A percentile compares a stretch with the other conserved stretches of the same genome.
Conservation (phyloP, 2,329 filamentous ascomycete species). For the Dothideomycetidae sp. region DNA sequence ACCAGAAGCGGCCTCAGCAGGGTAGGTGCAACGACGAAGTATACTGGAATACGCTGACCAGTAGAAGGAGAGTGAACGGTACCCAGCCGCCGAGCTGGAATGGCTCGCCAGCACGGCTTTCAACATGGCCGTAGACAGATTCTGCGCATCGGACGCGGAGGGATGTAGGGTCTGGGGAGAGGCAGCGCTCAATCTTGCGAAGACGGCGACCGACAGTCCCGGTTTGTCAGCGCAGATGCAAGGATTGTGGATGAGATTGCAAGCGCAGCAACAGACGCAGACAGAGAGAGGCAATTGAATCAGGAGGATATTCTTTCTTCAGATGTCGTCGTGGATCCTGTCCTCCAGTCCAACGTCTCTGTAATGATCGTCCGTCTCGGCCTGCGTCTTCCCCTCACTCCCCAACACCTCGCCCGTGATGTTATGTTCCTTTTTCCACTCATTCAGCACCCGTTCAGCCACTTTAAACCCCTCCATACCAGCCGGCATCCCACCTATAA, state of each 20-base stretch:
- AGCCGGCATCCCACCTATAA: constrained; percentile 34
- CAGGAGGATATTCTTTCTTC: no score
- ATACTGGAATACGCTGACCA: not conserved
- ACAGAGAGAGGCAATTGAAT: no score
- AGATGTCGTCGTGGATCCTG: constrained; percentile 7
- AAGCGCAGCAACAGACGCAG: constrained; percentile 5
- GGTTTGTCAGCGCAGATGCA: constrained; percentile 26
- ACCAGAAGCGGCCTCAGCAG: constrained; percentile 20
- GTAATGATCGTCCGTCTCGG: not conserved
- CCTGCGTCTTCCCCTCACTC: constrained; percentile 4
- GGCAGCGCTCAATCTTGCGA: constrained; percentile 47
- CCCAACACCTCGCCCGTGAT: constrained; percentile 8
- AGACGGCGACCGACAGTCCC: constrained; percentile 40
- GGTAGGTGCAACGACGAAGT: not conserved
- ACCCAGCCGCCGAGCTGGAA: constrained; percentile 55
- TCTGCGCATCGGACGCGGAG: constrained; percentile 40
- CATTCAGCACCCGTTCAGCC: constrained; percentile 36
- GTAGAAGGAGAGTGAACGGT: constrained; percentile 23
- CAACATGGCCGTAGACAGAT: constrained; percentile 58
- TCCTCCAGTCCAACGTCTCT: constrained; percentile 6
- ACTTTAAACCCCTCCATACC: constrained; percentile 41
- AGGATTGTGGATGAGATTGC: constrained; percentile 17
- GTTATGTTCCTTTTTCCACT: constrained; percentile 32
- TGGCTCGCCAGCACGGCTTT: constrained; percentile 60
- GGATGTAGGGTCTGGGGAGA: constrained; percentile 47